Evolutionary conservation across 108 stramenopile species (phyloP), one percentile per base, ranked within the genome.

Genomic region (Aurantiochytrium sp.): DNA sequence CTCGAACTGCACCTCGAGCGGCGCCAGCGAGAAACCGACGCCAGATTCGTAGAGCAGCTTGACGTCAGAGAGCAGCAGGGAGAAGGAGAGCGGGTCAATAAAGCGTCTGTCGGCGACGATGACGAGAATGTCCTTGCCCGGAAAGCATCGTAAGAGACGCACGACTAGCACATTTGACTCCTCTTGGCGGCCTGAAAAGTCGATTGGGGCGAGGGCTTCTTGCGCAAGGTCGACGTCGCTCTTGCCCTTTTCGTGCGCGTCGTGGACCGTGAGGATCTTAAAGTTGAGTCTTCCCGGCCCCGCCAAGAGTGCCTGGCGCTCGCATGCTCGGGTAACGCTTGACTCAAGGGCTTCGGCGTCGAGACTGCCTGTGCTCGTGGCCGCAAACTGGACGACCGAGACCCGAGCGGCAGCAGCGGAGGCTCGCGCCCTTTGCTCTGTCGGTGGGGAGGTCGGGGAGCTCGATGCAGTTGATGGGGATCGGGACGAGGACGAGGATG

Each of bases 1-100:
- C n/a, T 83, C 76, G 28, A 25, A 83, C 51, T 83, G 76, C 1
- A 83, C 51, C 76, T 83, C 76, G 76, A 83, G 76, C 12, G 76
- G 76, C 6, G 76, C 19, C 6, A 83, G 76, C n/a, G 76, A 8
- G 51, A 83, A 83, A 23, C 51, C 4, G 12, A 83, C 6, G 51
- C 49, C 49, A 12, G 76, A 47, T 4, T 83, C 76, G 51, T 83
- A 83, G n/a, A 83, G 51, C 49, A 83, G 51, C 76, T 83, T 83
- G 49, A 83, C 23, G 23, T 83, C 76, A 8, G 76, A 83, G 51
- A 83, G 19, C 23, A 83, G 23, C 18, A 83, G 51, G 76, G 43
- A 83, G 23, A 83, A 53, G n/a, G 76, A 83, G 19, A 83, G 51
- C n/a, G 76, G 76, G 51, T 83, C 76, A 0, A 83, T 23, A 12